Base-by-base conservation (phyloP, 768 basidiomycete species). In the Sporobolomyces roseus region DNA sequence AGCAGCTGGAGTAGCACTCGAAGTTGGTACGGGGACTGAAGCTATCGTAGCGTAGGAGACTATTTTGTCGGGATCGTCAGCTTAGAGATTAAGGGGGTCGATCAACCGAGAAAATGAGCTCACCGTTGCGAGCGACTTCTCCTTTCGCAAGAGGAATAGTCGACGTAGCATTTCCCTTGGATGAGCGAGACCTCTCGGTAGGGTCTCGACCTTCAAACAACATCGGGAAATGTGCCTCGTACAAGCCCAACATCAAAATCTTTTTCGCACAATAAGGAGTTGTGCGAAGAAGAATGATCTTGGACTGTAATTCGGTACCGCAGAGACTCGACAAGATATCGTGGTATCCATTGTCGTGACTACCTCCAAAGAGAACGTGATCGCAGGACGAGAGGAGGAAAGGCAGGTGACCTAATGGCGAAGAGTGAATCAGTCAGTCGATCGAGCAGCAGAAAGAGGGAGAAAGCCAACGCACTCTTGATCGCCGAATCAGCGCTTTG, bases 331-430 rank as follows among this genome's bases (percentile, higher is more conserved):
- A 4, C 3, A 54, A 23, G 29, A 33, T 27, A 12, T 36, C 21
- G 10, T 30, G 36, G 38, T 63, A 63, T 19, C 62, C 62, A 4
- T 29, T 30, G 52, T 63, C 62, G 43, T 63, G 62, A 10, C 38
- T 38, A n/a, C 62, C 62, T 23, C 62, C 62, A 41, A 63, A 43
- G 25, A 54, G 16, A n/a, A 63, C 33, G 62, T 48, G 30, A 25
- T 53, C 52, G 50, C 36, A 50, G 4, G 48, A 41, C 25, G 48
- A 35, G 36, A 62, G 36, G 36, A 51, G 52, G 29, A 54, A 53
- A 1, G 41, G 33, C 6, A 63, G 52, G 27, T 43, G 62, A 54
- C 51, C 61, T 62, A 35, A 10, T 7, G 10, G 8, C 32, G 49
- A 32, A 27, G 21, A 35, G 29, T 38, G 25, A 27, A 7, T 41